phyloP scores from a whole-genome alignment of 2,329 filamentous ascomycete species.

The Aspergillus chevalieri region DNA sequence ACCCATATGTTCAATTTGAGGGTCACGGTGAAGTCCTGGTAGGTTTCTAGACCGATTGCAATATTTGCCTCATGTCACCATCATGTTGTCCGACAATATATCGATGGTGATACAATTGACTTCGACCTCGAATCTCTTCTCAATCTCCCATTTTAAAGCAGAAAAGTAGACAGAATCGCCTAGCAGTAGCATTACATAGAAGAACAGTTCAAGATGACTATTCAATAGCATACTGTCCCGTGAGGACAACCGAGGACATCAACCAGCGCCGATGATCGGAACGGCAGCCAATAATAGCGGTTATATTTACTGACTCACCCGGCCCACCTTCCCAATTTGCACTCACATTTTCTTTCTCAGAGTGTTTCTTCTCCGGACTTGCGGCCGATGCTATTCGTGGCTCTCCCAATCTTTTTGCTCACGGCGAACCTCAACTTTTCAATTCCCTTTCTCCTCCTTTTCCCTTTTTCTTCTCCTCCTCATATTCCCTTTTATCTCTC shows the following conservation, averaged over 20 bases:
- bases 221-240: too few relatives aligned
- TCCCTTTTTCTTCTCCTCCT: neutral
- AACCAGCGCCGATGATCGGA: slow-evolving; percentile 10
- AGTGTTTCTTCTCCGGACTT: neutral
- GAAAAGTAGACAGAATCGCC: too few relatives aligned
- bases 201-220: too few relatives aligned
- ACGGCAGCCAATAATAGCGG: neutral
- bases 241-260: neutral
- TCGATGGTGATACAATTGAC: too few relatives aligned
- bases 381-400: neutral
- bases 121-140: too few relatives aligned
- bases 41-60: too few relatives aligned
- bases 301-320: neutral
- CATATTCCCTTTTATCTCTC: slow-evolving; percentile 10
- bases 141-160: too few relatives aligned
- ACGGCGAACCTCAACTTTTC: slow-evolving; percentile 16
- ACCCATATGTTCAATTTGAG: too few relatives aligned
- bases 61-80: too few relatives aligned
- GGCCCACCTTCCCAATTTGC: neutral
- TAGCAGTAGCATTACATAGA: too few relatives aligned
- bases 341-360: neutral
- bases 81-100: too few relatives aligned
- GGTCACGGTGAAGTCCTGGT: too few relatives aligned
- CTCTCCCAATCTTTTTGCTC: slow-evolving; percentile 13
- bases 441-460: slow-evolving; percentile 9